Evolutionary conservation across 495 filamentous ascomycete genomes (phyloP).

Genomic region (Hyphodiscus hymeniophilus): DNA sequence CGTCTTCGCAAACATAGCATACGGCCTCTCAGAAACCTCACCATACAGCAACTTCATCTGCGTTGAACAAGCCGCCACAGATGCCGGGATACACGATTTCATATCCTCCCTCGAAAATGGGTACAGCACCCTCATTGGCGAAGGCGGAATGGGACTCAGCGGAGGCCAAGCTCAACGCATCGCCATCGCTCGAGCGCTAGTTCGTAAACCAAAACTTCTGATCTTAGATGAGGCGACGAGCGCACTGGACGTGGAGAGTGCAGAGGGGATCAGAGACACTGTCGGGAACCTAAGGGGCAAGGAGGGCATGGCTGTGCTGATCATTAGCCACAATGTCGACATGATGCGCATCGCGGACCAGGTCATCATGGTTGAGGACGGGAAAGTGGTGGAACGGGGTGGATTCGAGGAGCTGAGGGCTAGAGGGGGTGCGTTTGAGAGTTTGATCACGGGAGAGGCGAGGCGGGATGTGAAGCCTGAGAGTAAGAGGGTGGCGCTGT

Average conservation of each 20-base stretch:
- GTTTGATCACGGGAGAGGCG: slow-evolving; percentile 8
- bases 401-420: slow-evolving; percentile 44
- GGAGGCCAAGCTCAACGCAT: slow-evolving; percentile 83
- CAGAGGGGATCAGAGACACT: slow-evolving; percentile 55
- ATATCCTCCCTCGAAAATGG: slow-evolving; percentile 61
- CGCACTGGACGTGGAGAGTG: slow-evolving; percentile 65
- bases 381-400: slow-evolving; percentile 58
- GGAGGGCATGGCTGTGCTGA: slow-evolving; percentile 47
- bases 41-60: slow-evolving; percentile 33
- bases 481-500: neutral
- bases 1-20: slow-evolving; percentile 70
- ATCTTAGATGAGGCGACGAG: slow-evolving; percentile 87
- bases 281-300: slow-evolving; percentile 43
- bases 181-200: slow-evolving; percentile 72
- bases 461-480: neutral
- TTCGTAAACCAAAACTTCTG: slow-evolving; percentile 58
- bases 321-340: slow-evolving; percentile 69
- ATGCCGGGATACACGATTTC: slow-evolving; percentile 75
- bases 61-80: slow-evolving; percentile 51
- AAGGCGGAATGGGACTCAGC: slow-evolving; percentile 65
- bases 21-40: slow-evolving; percentile 48
- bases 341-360: slow-evolving; percentile 77
- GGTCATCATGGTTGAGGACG: slow-evolving; percentile 62
- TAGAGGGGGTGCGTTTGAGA: slow-evolving; percentile 21
- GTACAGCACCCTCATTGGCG: slow-evolving; percentile 69